These are phyloP conservation scores for Termitomyces sp. DNA, from an alignment of 768 basidiomycete genomes.

Conservation along the genomic window DNA sequence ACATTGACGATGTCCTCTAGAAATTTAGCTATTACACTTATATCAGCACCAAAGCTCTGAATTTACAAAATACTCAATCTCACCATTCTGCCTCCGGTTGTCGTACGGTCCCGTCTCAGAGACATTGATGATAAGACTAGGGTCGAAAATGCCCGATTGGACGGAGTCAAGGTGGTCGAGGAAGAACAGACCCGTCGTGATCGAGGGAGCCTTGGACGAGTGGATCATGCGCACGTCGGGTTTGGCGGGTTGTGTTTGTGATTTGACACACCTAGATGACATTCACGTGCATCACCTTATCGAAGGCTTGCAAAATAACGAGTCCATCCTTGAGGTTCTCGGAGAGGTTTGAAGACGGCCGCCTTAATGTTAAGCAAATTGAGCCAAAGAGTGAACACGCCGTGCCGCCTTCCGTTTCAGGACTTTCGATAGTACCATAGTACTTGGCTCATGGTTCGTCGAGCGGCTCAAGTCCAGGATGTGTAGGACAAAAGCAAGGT, in stretches of 20 bases:
- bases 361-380: slow-evolving; percentile 97
- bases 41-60: slow-evolving; percentile 1
- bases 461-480: slow-evolving; percentile 90
- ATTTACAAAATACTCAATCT: slow-evolving; percentile 17
- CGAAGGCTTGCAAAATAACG: slow-evolving; percentile 91
- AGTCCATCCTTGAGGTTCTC: slow-evolving; percentile 93
- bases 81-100: slow-evolving; percentile 89
- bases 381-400: slow-evolving; percentile 96
- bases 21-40: slow-evolving; percentile 65
- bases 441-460: slow-evolving; percentile 93
- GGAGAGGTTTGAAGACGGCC: slow-evolving; percentile 91
- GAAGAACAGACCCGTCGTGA: slow-evolving; percentile 90
- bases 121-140: slow-evolving; percentile 65
- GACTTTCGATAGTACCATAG: slow-evolving; percentile 88
- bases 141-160: slow-evolving; percentile 93
- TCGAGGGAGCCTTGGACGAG: slow-evolving; percentile 90
- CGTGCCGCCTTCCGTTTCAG: slow-evolving; percentile 98
- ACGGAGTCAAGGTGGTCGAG: slow-evolving; percentile 89
- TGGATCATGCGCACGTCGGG: slow-evolving; percentile 58
- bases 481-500: slow-evolving; percentile 96
- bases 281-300: slow-evolving; percentile 88
- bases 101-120: slow-evolving; percentile 66
- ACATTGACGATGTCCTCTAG: slow-evolving; percentile 97
- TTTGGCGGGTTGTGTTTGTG: slow-evolving; percentile 75
- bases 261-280: slow-evolving; percentile 97